Evolutionary conservation across 2,329 filamentous ascomycete species (phyloP), one percentile per base, ranked within the genome.

Genomic region (Stagonosporopsis vannaccii): DNA sequence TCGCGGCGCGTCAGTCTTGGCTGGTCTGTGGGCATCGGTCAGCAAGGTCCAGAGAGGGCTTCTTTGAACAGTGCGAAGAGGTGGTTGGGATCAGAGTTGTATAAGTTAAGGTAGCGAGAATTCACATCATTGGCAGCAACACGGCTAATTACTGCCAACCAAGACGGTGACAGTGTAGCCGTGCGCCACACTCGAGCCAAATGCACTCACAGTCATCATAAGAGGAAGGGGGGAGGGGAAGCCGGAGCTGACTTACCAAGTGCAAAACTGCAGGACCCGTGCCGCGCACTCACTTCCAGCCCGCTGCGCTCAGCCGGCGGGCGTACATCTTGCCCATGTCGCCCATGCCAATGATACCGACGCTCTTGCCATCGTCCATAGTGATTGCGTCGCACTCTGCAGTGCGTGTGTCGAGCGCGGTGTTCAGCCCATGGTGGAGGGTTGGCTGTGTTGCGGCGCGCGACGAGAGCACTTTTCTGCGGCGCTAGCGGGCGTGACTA

Each of bases 171-270:
- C 79, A 82, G 82, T 81, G 81, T 78, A 71, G 78, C 81, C 79
- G 81, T 83, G 81, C 79, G 82, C 87, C 87, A 92, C 96, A 85
- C 94, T 98, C 94, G 92, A 98, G 94, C 94, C 94, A 98, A 98
- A 98, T 98, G 94, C 94, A 93, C 94, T 98, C 94, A 94, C 71
- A 92, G 94, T 98, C 94, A 98, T 98, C 94, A 96, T 92, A 76
- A 78, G 69, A 61, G 28, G 55, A 26, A 47, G 44, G 40, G 53
- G 57, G 46, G 47, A 50, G 39, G 53, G 17, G 46, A 47, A 56
- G 43, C 45, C 62, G 51, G 43, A 45, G 39, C 40, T 37, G 55
- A 71, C 68, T 69, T 71, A 71, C 69, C 63, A 72, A 58, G 55
- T 44, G 46, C 46, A 25, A 64, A 47, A 55, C 40, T 52, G 40